A percentile compares a stretch with the other conserved stretches of the same genome.
Conservation (phyloP, 2,329 filamentous ascomycete species). For the Talaromyces marneffei region DNA sequence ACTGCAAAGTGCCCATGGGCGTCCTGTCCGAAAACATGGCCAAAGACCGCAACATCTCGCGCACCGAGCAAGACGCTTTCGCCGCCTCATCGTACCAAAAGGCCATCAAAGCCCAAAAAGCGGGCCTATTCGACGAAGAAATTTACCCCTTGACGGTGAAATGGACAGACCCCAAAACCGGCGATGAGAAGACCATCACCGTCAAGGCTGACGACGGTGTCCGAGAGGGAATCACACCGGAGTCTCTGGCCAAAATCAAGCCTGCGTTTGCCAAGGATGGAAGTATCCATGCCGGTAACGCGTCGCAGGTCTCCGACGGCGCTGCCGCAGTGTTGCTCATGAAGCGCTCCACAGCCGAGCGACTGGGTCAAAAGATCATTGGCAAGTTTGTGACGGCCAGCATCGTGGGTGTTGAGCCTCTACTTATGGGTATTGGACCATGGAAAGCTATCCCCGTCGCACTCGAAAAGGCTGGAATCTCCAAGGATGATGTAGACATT, state of each 20-base stretch:
- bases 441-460: conserved; percentile 94
- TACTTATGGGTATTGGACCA: conserved; percentile 93
- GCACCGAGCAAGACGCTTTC: conserved; percentile 79
- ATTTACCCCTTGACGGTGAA: conserved; percentile 82
- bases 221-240: conserved; percentile 74
- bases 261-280: conserved; percentile 88
- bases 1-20: conserved; percentile 98
- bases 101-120: conserved; percentile 74
- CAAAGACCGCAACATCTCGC: conserved; percentile 67
- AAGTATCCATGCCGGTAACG: conserved; percentile 92
- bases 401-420: conserved; percentile 80
- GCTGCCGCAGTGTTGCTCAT: conserved; percentile 93
- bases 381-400: conserved; percentile 87
- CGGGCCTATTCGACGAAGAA: conserved; percentile 88
- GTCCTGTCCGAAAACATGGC: conserved; percentile 92
- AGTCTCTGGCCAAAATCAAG: conserved; percentile 84
- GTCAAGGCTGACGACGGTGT: conserved; percentile 85
- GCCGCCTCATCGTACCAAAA: conserved; percentile 91
- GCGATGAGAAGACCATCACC: conserved; percentile 74
- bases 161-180: conserved; percentile 84
- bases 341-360: conserved; percentile 85
- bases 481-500: conserved; percentile 87
- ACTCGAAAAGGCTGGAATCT: conserved; percentile 78
- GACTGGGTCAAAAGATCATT: conserved; percentile 78
- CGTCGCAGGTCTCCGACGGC: conserved; percentile 90